Evolutionary conservation across 2,329 filamentous ascomycete genomes (phyloP).

Genomic region (Ceratocystis lukuohia): DNA sequence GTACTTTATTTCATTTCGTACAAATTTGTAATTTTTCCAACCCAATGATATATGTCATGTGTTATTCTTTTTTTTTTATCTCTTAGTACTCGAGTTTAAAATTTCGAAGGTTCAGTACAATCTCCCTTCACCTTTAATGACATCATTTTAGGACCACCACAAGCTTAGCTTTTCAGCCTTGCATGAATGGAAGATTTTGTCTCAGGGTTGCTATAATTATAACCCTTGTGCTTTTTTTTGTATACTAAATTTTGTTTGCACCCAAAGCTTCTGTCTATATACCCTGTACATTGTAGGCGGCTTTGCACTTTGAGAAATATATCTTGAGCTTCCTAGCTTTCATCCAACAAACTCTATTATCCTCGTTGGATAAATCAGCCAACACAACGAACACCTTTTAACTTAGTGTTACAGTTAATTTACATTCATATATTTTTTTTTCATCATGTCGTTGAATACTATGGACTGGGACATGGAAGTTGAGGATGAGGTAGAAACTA

Average conservation of each 20-base stretch:
- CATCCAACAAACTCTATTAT: not conserved
- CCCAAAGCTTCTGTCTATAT: too few relatives aligned
- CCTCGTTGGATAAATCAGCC: not conserved
- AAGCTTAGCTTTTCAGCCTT: not conserved
- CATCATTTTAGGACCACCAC: not conserved
- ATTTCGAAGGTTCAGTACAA: too few relatives aligned
- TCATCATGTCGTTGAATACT: slow-evolving; percentile 26
- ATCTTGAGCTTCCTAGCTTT: not conserved
- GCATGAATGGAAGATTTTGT: not conserved
- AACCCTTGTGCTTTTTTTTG: not conserved
- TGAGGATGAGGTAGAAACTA: slow-evolving; percentile 42
- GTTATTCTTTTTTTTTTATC: too few relatives aligned
- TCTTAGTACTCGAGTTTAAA: too few relatives aligned
- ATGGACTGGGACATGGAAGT: slow-evolving; percentile 64
- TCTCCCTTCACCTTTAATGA: not conserved
- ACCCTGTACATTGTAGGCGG: too few relatives aligned
- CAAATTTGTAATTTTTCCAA: too few relatives aligned
- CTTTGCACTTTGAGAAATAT: too few relatives aligned
- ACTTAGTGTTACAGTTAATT: not conserved
- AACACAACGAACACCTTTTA: not conserved
- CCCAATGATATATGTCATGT: too few relatives aligned
- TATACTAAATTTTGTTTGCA: not conserved
- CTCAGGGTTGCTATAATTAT: not conserved
- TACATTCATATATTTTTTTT: not conserved
- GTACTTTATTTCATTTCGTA: too few relatives aligned